These are phyloP conservation scores for Vaccinium macrocarpon DNA, from an alignment of 148 eudicot genomes.

Conservation along the genomic window DNA sequence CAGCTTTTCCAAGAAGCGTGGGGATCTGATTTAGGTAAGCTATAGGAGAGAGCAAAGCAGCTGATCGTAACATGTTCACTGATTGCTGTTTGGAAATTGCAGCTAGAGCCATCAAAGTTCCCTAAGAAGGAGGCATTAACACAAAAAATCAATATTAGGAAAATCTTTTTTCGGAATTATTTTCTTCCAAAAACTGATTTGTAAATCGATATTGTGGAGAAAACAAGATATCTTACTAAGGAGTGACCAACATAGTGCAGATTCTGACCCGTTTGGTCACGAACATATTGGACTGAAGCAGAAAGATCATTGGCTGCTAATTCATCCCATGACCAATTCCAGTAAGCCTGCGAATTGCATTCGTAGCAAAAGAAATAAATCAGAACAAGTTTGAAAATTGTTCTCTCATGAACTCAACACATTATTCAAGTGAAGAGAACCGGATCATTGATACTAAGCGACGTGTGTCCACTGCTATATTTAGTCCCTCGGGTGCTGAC, in stretches of 20 bases:
- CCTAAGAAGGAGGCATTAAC: constrained; percentile 22
- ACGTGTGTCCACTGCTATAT: constrained; percentile 49
- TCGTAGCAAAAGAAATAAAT: not conserved
- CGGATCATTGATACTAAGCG: constrained; percentile 36
- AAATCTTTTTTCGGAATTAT: not conserved
- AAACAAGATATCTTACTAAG: constrained; percentile 30
- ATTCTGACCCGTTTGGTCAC: constrained; percentile 42
- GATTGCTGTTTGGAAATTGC: constrained; percentile 36
- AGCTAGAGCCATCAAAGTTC: constrained; percentile 51
- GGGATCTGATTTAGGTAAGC: constrained; percentile 42
- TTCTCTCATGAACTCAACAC: not conserved
- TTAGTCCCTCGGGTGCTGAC: constrained; percentile 46
- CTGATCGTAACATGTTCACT: constrained; percentile 39
- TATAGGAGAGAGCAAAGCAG: constrained; percentile 45
- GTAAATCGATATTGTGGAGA: not conserved
- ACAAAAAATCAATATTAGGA: not conserved
- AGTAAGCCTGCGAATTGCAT: constrained; percentile 42
- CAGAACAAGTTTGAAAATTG: not conserved
- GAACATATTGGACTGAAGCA: constrained; percentile 42
- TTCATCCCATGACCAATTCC: constrained; percentile 90
- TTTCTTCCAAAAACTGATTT: not conserved
- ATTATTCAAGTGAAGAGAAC: constrained; percentile 13
- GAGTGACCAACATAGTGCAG: constrained; percentile 68
- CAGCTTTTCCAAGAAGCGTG: constrained; percentile 32
- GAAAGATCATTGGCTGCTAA: constrained; percentile 59